Evolutionary conservation across 192 early-diverging fungal species (phyloP), one percentile per base, ranked within the genome.

Genomic region (Umbelopsis sp.): DNA sequence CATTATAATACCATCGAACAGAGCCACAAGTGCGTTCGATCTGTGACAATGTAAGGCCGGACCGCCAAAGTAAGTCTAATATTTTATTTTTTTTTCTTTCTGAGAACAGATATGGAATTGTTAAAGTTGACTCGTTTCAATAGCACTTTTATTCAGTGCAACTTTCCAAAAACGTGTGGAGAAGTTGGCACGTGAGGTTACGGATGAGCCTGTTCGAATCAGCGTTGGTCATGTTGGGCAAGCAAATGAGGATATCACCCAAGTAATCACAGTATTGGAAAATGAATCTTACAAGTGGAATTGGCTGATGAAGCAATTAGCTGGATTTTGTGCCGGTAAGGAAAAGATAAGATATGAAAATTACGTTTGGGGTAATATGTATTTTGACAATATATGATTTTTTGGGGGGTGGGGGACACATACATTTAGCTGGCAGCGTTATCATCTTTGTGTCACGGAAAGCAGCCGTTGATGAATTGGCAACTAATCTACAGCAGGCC

Each of bases 361-460:
- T 44, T n/a, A 12, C 45, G 24, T 32, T 56, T 41, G 8, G 26
- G 65, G 32, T 36, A 49, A 24, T 50, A 47, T 32, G 16, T 21
- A 43, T 29, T 47, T 69, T 47, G 24, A 45, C 36, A 70, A 24
- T 38, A 32, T 53, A 17, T n/a, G n/a, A n/a, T n/a, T n/a, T n/a
- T n/a, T 17, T 49, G 3, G n/a, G 20, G 47, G 47, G 56, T 62
- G 56, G 12, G 31, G 56, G 0, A n/a, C n/a, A n/a, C n/a, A n/a
- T n/a, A n/a, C 11, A 62, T 12, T 8, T 45, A 80, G 78, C 49
- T 56, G 94, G 94, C 20, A 87, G 85, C 25, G 91, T 94, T 3
- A 74, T 95, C 20, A 82, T 95, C 45, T 95, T 95, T 76, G 90
- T 93, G 17, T 84, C 84, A 26, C 71, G 88, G 44, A 95, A 93